phyloP scores from a whole-genome alignment of 768 basidiomycete species.

The Pisolithus tinctorius region DNA sequence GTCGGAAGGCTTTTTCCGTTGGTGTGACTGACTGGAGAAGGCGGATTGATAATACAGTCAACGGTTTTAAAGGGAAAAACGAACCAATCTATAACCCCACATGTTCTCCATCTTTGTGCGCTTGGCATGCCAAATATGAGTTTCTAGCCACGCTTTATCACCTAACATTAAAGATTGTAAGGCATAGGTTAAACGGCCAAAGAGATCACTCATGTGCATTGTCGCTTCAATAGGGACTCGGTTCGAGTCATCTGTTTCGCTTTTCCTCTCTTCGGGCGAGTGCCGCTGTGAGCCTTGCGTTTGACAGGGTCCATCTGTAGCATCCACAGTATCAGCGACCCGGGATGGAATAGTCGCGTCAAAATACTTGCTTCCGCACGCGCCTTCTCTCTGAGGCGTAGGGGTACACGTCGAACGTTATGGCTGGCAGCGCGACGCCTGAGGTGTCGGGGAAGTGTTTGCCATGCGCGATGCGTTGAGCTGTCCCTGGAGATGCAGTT shows the following conservation, averaged over 20 bases:
- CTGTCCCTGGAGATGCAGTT: constrained; percentile 39
- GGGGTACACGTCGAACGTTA: constrained; percentile 84
- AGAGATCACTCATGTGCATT: constrained; percentile 41
- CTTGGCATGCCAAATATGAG: constrained; percentile 96
- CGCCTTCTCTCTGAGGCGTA: constrained; percentile 77
- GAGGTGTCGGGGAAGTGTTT: constrained; percentile 86
- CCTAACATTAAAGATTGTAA: constrained; percentile 34
- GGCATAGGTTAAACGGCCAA: neutral
- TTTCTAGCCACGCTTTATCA: constrained; percentile 90
- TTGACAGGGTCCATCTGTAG: constrained; percentile 48
- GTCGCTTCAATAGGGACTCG: constrained; percentile 59
- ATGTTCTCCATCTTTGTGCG: constrained; percentile 90
- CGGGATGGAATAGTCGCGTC: neutral
- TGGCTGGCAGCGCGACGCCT: constrained; percentile 92
- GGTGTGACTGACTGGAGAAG: constrained; percentile 64
- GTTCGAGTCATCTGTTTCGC: constrained; percentile 50
- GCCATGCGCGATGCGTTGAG: constrained; percentile 82
- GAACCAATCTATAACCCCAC: constrained; percentile 87
- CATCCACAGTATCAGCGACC: constrained; percentile 24
- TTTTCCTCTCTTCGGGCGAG: constrained; percentile 60
- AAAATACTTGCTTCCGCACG: constrained; percentile 58
- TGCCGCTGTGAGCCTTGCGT: constrained; percentile 29
- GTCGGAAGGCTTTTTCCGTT: constrained; percentile 87
- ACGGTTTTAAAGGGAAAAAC: constrained; percentile 11
- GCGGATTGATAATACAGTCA: neutral